Conservation (phyloP, 2,329 filamentous ascomycete genomes). For the Trichophyton verrucosum region DNA sequence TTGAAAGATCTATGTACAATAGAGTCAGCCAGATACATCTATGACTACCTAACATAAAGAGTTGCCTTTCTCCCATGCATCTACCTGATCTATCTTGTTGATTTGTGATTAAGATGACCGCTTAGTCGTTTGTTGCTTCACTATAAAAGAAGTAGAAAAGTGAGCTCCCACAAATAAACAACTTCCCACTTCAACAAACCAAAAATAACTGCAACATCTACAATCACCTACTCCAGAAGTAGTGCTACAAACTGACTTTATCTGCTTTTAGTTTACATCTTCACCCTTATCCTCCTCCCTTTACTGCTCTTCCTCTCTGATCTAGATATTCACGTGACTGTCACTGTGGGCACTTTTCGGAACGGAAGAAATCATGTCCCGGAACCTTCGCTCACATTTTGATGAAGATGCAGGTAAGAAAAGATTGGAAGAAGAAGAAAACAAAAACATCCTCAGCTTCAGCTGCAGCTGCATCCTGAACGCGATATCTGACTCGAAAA, state of each 20-base stretch:
- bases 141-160: neutral
- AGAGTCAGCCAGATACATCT: neutral
- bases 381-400: neutral
- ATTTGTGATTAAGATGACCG: neutral
- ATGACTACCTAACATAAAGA: neutral
- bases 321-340: conserved; percentile 4
- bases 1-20: neutral
- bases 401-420: neutral
- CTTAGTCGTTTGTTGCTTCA: neutral
- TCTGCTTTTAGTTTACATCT: neutral
- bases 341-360: neutral
- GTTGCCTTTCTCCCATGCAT: neutral
- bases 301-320: neutral
- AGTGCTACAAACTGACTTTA: neutral
- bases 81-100: neutral
- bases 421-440: neutral
- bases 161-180: neutral
- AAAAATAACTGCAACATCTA: neutral
- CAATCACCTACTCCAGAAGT: neutral
- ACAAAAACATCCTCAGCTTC: neutral
- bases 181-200: neutral
- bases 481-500: neutral
- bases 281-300: neutral
- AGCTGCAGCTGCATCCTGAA: neutral
- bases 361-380: conserved; percentile 3